phyloP scores from a whole-genome alignment of 495 filamentous ascomycete species.

The Penicillium tannophilum region DNA sequence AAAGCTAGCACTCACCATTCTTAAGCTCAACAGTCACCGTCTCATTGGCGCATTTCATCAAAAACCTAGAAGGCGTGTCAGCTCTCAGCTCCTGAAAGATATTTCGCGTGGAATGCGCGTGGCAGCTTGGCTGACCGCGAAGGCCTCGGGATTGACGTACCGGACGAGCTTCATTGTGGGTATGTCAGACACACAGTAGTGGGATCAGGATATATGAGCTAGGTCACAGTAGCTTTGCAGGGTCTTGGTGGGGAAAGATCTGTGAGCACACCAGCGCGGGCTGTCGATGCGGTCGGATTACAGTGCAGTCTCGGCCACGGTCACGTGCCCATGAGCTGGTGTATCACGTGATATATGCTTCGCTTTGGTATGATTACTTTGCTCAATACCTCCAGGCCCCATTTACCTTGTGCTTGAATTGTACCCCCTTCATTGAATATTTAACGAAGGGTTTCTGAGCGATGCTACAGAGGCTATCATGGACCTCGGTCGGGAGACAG shows the following conservation, averaged over 20 bases:
- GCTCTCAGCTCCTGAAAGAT: conserved; percentile 18
- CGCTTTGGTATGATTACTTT: too few relatives aligned
- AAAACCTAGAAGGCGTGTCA: conserved; percentile 63
- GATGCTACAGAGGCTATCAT: not conserved
- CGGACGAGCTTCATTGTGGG: conserved; percentile 95
- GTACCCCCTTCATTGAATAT: not conserved
- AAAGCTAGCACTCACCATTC: conserved; percentile 65
- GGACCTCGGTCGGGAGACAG: too few relatives aligned
- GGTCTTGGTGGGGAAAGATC: conserved; percentile 16
- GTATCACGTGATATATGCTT: conserved; percentile 11
- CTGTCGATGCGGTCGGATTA: conserved; percentile 20
- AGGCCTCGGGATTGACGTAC: conserved; percentile 56
- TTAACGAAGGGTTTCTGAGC: too few relatives aligned
- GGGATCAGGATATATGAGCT: not conserved
- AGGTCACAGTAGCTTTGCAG: conserved; percentile 11
- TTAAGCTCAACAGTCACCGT: conserved; percentile 97
- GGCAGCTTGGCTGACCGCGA: conserved; percentile 10
- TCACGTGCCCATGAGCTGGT: conserved; percentile 13
- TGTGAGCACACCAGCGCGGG: conserved; percentile 14
- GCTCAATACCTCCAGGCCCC: too few relatives aligned
- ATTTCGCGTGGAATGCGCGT: conserved; percentile 19
- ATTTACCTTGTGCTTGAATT: not conserved
- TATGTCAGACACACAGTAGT: conserved; percentile 6
- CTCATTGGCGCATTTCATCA: conserved; percentile 99
- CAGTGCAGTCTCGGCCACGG: conserved; percentile 21